These are phyloP conservation scores for Schwanniomyces pseudopolymorphus DNA, from an alignment of 805 yeast species.

Conservation along the genomic window DNA sequence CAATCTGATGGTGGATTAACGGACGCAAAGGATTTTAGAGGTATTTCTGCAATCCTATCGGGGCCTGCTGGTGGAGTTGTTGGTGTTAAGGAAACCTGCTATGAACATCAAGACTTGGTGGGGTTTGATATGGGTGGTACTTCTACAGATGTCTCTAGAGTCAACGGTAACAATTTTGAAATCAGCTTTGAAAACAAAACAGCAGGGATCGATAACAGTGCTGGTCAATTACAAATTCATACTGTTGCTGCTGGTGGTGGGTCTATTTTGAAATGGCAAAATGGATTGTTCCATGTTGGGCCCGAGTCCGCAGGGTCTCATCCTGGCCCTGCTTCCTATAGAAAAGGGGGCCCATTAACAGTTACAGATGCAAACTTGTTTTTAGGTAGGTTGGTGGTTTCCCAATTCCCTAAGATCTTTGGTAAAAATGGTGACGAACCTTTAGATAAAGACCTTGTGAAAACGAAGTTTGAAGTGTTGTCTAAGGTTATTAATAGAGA, in stretches of 20 bases:
- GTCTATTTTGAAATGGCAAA: conserved; percentile 27
- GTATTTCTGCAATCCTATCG: conserved; percentile 77
- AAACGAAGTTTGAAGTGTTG: conserved; percentile 49
- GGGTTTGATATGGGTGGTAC: conserved; percentile 48
- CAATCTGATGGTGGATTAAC: conserved; percentile 93
- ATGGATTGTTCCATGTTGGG: conserved; percentile 62
- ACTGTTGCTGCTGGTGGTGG: conserved; percentile 46
- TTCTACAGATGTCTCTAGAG: conserved; percentile 45
- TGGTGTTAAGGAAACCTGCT: conserved; percentile 82
- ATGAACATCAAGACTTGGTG: conserved; percentile 35
- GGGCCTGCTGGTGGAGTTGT: conserved; percentile 98
- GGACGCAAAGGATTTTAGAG: conserved; percentile 75
- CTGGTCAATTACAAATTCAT: conserved; percentile 44
- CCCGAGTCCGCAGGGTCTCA: conserved; percentile 87
- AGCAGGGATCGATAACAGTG: conserved; percentile 43
- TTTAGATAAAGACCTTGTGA: conserved; percentile 40
- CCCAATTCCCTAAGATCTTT: conserved; percentile 75
- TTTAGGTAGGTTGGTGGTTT: conserved; percentile 70
- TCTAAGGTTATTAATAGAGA: conserved; percentile 45
- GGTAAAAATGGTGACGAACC: conserved; percentile 78
- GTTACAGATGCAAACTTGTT: conserved; percentile 83
- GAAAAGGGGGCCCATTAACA: conserved; percentile 81
- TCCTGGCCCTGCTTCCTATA: conserved; percentile 87
- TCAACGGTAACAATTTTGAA: conserved; percentile 37
- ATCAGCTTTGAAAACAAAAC: conserved; percentile 45